Conservation (phyloP, 2,329 filamentous ascomycete species). For the Pseudogymnoascus sp. region DNA sequence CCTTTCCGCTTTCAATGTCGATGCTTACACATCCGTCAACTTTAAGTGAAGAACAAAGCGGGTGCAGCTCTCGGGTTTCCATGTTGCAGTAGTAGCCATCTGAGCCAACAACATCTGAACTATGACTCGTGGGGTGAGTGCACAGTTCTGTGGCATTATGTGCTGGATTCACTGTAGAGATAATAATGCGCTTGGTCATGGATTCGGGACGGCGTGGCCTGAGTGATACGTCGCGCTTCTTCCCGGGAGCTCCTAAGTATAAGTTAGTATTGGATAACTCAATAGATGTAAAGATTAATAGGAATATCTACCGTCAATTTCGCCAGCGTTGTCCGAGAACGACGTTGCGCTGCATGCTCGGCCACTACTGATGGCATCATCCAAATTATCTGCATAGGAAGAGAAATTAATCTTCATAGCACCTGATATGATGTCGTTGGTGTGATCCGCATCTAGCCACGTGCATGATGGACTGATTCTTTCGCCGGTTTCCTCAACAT, state of each 20-base stretch:
- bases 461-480: neutral
- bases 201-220: neutral
- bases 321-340: neutral
- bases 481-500: neutral
- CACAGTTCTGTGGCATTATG: neutral
- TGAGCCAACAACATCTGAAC: neutral
- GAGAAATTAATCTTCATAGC: neutral
- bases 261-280: neutral
- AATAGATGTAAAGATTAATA: neutral
- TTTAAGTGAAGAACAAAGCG: neutral
- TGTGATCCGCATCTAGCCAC: neutral
- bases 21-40: neutral
- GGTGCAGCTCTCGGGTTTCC: neutral
- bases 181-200: neutral
- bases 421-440: neutral
- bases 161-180: neutral
- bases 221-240: neutral
- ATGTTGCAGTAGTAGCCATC: conserved; percentile 2
- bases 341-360: neutral
- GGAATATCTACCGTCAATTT: neutral
- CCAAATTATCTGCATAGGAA: neutral
- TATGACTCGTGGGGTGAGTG: neutral
- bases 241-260: neutral
- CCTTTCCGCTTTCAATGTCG: neutral
- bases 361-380: neutral